phyloP scores from a whole-genome alignment of 805 yeast genomes.

The Yarrowia bubula region DNA sequence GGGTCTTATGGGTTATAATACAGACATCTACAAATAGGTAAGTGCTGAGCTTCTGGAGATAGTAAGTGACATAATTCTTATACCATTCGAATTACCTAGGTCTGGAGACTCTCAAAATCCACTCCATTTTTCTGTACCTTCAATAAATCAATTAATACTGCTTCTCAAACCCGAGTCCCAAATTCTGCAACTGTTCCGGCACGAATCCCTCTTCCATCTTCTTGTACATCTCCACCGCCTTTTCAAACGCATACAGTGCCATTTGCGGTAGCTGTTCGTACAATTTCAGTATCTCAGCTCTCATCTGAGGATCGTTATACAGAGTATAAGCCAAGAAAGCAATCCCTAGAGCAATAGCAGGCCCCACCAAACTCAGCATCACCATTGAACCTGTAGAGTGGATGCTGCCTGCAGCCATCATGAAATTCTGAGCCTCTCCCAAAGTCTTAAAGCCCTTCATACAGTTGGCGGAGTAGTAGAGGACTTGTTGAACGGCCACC shows the following conservation, averaged over 20 bases:
- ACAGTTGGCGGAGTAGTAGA: slow-evolving; percentile 9
- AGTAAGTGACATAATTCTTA: too few species aligned
- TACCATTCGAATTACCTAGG: too few species aligned
- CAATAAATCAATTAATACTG: too few species aligned
- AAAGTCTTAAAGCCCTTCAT: not conserved
- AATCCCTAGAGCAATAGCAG: not conserved
- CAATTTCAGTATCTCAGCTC: not conserved
- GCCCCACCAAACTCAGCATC: not conserved
- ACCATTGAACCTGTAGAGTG: not conserved
- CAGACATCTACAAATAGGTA: too few species aligned
- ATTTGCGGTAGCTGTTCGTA: not conserved
- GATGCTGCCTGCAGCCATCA: not conserved
- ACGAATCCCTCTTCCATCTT: not conserved
- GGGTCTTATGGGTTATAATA: too few species aligned
- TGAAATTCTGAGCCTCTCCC: not conserved
- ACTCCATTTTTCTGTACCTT: too few species aligned
- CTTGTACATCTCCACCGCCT: not conserved
- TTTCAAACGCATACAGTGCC: not conserved
- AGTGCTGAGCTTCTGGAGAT: too few species aligned
- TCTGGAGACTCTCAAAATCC: too few species aligned
- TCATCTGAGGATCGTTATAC: not conserved
- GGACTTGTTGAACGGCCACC: not conserved
- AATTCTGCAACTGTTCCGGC: not conserved
- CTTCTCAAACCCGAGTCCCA: not conserved
- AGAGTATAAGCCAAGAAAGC: not conserved